phyloP scores from a whole-genome alignment of 2,329 filamentous ascomycete species.

The Trichoderma simmonsii region DNA sequence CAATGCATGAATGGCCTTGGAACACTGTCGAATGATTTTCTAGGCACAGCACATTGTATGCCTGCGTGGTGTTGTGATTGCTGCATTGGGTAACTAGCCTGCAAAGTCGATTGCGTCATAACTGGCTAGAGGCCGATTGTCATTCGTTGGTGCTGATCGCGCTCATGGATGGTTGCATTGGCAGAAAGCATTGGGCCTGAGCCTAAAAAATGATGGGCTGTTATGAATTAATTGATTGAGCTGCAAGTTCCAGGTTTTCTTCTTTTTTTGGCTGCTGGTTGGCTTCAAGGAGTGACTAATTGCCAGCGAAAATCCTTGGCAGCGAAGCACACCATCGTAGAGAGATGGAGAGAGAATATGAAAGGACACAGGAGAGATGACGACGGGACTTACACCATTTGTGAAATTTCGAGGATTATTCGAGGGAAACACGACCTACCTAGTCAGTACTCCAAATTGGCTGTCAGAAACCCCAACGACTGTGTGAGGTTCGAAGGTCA shows the following conservation, averaged over 20 bases:
- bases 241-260: background rate
- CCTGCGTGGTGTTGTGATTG: background rate
- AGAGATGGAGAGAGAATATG: background rate
- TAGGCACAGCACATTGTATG: background rate
- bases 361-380: background rate
- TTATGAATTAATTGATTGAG: background rate
- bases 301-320: background rate
- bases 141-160: background rate
- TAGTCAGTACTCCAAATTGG: no score
- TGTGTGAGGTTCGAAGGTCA: no score
- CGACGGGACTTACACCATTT: no score
- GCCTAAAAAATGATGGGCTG: background rate
- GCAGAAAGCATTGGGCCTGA: background rate
- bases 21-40: background rate
- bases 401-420: background rate
- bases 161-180: background rate
- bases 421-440: background rate
- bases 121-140: background rate
- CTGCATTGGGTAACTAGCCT: background rate
- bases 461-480: no score
- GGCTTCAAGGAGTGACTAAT: background rate
- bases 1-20: background rate
- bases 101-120: slow-evolving; percentile 8
- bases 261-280: background rate
- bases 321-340: background rate